Conservation (phyloP, 2,329 filamentous ascomycete genomes). For the Pyricularia sp. region DNA sequence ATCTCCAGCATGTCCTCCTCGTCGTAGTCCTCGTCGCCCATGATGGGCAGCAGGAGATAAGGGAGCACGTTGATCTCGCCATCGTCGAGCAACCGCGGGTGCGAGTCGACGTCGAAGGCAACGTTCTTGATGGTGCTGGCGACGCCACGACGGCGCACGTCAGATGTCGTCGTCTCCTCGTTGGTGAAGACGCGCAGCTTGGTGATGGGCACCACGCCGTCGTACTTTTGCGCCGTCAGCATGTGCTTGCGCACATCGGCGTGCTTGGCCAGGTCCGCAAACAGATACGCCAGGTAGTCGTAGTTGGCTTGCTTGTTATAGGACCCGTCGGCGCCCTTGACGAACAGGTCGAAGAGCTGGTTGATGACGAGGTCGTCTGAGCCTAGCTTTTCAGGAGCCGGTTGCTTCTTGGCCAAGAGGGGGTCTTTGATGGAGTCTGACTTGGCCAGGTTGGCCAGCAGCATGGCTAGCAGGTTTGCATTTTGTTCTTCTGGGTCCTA, state of each 20-base stretch:
- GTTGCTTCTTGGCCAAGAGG: conserved; percentile 55
- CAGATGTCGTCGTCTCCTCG: conserved; percentile 47
- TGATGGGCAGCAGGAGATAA: conserved; percentile 79
- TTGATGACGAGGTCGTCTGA: conserved; percentile 67
- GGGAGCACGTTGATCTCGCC: conserved; percentile 70
- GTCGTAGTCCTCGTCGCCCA: conserved; percentile 74
- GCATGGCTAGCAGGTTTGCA: conserved; percentile 77
- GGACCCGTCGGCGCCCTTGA: conserved; percentile 70
- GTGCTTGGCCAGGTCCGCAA: conserved; percentile 83
- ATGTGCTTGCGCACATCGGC: conserved; percentile 64
- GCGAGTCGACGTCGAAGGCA: conserved; percentile 66
- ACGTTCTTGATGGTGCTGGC: conserved; percentile 91
- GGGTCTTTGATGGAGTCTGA: conserved; percentile 52
- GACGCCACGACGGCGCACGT: conserved; percentile 82
- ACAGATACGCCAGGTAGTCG: conserved; percentile 88
- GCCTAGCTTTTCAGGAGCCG: conserved; percentile 54
- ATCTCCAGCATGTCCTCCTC: conserved; percentile 78
- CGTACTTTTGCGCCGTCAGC: conserved; percentile 59
- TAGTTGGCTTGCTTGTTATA: conserved; percentile 80
- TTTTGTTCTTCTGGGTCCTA: conserved; percentile 58
- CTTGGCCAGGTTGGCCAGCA: conserved; percentile 85
- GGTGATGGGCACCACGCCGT: conserved; percentile 72
- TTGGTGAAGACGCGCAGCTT: conserved; percentile 94
- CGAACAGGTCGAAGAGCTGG: conserved; percentile 90
- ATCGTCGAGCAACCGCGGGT: conserved; percentile 56